phyloP scores from a whole-genome alignment of 768 basidiomycete species.

The Termitomyces heimii region DNA sequence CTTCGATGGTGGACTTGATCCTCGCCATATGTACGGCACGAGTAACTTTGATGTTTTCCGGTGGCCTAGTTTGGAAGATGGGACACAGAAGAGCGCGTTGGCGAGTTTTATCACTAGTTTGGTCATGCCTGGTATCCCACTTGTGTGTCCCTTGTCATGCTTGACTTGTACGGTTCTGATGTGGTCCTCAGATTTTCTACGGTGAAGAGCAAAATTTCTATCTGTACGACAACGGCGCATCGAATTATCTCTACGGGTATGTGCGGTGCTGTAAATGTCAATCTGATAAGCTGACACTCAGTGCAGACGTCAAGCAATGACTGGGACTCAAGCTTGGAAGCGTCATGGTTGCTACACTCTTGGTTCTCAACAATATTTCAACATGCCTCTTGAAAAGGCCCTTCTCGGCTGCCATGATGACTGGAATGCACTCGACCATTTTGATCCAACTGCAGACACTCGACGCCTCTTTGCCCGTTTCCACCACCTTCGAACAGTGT shows the following conservation, averaged over 20 bases:
- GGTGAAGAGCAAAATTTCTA: conserved; percentile 94
- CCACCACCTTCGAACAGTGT: conserved; percentile 60
- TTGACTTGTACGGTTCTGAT: background rate
- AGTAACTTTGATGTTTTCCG: conserved; percentile 94
- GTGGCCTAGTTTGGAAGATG: conserved; percentile 87
- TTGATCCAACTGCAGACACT: conserved; percentile 81
- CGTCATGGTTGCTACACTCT: conserved; percentile 89
- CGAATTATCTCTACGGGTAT: conserved; percentile 88
- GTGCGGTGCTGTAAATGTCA: conserved; percentile 14
- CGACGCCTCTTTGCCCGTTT: conserved; percentile 73
- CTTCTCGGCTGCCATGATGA: conserved; percentile 82
- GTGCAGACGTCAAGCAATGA: conserved; percentile 86
- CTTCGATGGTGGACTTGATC: conserved; percentile 59
- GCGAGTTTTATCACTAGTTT: conserved; percentile 75
- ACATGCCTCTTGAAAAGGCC: conserved; percentile 79
- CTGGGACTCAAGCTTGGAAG: conserved; percentile 80
- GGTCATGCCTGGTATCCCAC: conserved; percentile 82
- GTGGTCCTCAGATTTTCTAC: conserved; percentile 56
- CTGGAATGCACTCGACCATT: conserved; percentile 93
- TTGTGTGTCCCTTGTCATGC: conserved; percentile 38
- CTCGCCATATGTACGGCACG: conserved; percentile 86
- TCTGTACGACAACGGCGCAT: conserved; percentile 78
- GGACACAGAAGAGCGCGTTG: conserved; percentile 68
- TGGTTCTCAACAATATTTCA: conserved; percentile 90
- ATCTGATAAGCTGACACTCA: background rate